Percentiles rank a stretch among this genome's conserved stretches.
phyloP scores from a whole-genome alignment of 345 rosid species.

The Fremontodendron californicum region DNA sequence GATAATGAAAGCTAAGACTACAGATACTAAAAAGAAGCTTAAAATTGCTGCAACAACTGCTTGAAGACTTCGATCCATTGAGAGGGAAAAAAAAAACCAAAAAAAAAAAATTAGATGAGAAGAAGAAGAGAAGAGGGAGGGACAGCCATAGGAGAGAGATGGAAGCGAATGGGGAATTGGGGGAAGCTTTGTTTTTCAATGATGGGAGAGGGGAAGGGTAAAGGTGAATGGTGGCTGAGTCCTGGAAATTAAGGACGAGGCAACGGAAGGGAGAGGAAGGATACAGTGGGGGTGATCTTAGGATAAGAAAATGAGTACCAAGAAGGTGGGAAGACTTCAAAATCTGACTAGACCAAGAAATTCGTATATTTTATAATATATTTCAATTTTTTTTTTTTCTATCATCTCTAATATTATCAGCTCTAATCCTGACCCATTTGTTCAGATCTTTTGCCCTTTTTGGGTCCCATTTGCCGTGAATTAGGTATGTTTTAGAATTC shows the following conservation, averaged over 20 bases:
- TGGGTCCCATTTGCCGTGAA: too few species aligned
- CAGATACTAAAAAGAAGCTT: conserved; percentile 26
- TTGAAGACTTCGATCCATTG: conserved; percentile 15
- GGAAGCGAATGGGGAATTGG: not conserved
- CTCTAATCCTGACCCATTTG: too few species aligned
- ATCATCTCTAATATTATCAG: too few species aligned
- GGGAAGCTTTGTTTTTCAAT: conserved; percentile 6
- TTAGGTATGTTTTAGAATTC: too few species aligned
- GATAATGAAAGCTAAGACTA: conserved; percentile 25
- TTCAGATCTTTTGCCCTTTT: too few species aligned
- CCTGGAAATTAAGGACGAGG: conserved; percentile 23
- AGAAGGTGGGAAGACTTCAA: not conserved
- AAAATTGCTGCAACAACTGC: conserved; percentile 26
- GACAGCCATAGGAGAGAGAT: conserved; percentile 23
- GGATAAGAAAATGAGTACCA: not conserved
- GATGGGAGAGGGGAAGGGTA: conserved; percentile 10
- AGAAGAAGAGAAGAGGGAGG: not conserved
- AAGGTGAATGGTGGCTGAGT: conserved; percentile 5
- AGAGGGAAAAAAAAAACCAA: not conserved
- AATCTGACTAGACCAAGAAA: too few species aligned
- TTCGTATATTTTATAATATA: too few species aligned
- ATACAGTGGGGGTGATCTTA: conserved; percentile 1
- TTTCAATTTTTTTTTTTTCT: too few species aligned
- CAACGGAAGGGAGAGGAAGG: conserved; percentile 24
- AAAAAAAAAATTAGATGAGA: not conserved